Evolutionary conservation across 1,139 yeast genomes (phyloP), one percentile per base, ranked within the genome.

Genomic region (Dujonia santamariae): DNA sequence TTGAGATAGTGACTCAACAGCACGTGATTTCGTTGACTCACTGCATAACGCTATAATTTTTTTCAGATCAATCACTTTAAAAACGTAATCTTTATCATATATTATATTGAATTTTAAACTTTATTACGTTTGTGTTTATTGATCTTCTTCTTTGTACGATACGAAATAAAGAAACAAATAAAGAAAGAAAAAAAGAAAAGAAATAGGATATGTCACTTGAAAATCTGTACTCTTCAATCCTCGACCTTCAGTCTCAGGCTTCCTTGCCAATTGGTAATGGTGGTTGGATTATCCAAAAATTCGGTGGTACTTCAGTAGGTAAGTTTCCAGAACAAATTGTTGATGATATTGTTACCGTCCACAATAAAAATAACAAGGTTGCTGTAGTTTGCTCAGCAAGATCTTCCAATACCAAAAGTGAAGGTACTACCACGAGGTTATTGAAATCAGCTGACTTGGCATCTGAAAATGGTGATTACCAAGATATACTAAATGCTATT

Each of bases 261-360:
- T 36, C 46, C 19, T n/a, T n/a, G n/a, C n/a, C n/a, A n/a, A n/a
- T n/a, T n/a, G n/a, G n/a, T n/a, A 36, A 45, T n/a, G 36, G 41
- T 19, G 79, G 79, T 14, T 90, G 97, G 97, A 64, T 92, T 16
- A 85, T 92, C 7, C 98, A 92, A 58, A 92, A 92, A 60, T 92
- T 86, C 51, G 98, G 98, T 28, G 98, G 98, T 35, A 92, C 98
- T n/a, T 82, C 95, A 30, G 96, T 92, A 25, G 98, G 98, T 20
- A 92, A 92, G 56, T 90, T 90, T 57, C 86, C 97, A 5, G 78
- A 72, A 36, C 75, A 81, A 44, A 92, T 92, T 36, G 90, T 88
- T 13, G 84, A 84, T 44, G 86, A 87, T 45, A 87, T 92, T 34
- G 85, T 88, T 37, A 78, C 78, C 51, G 77, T 68, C 22, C 85